Evolutionary conservation across 2,329 filamentous ascomycete genomes (phyloP), one percentile per base, ranked within the genome.

Genomic region (Aotearoamyces nothofagi): DNA sequence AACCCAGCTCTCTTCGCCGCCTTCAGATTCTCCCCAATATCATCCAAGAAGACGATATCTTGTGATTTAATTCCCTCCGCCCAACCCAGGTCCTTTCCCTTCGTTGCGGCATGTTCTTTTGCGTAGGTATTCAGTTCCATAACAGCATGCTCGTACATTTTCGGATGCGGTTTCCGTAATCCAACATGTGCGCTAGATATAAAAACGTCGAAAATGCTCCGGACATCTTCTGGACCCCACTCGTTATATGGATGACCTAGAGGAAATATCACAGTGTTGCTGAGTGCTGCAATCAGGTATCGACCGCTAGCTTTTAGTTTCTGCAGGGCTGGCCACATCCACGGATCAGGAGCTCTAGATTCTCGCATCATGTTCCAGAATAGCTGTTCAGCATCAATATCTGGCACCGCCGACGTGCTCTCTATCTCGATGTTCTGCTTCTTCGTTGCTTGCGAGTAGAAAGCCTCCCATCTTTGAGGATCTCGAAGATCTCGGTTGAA

Each of bases 331-430:
- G 86, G 84, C 38, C 70, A 82, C 77, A 96, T 90, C 61, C 78
- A 80, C 4, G 82, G 83, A 49, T 98, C 87, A 1, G 79, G 73
- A 2, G 57, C 54, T 5, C 70, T 62, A 8, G 79, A 75, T 9
- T 65, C 55, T 4, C 61, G 55, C 83, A 96, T 94, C 86, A 96
- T 96, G 44, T 78, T 68, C 66, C 81, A 79, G 58, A 93, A 94
- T 15, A 98, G 60, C 54, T 58, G 71, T 47, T 83, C 73, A 9
- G 69, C 79, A 45, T 96, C 76, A 25, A 96, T 64, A 2, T 60
- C 52, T 0, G 87, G 87, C 0, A 84, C 49, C 0, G 72, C 63
- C 2, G 81, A 79, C 0, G 63, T 43, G 29, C 37, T 11, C 35
- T 45, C 13, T 52, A 52, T 9, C 57, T 53, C 14, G 33, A 48